Evolutionary conservation across 345 rosid genomes (phyloP).

Genomic region (Trapa incisa): DNA sequence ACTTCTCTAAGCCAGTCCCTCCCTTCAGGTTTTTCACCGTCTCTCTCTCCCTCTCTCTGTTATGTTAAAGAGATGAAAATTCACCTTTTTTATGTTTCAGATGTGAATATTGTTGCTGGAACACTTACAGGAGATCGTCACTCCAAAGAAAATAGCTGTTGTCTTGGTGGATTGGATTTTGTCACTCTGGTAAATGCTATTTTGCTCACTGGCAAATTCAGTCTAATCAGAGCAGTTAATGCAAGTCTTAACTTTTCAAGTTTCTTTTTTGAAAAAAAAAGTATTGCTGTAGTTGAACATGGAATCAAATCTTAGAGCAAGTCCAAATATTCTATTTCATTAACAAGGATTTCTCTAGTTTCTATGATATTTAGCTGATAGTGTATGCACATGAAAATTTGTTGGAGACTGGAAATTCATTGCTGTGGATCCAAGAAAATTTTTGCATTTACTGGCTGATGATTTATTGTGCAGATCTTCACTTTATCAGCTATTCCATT

Average conservation of each 20-base stretch:
- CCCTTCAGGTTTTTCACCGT: background rate
- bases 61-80: background rate
- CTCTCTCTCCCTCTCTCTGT: background rate
- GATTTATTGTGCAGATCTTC: slow-evolving; percentile 44
- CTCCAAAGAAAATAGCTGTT: slow-evolving; percentile 25
- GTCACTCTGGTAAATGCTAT: slow-evolving; percentile 51
- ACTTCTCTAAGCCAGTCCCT: slow-evolving; percentile 9
- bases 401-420: background rate
- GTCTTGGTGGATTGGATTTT: slow-evolving; percentile 68
- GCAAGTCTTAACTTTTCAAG: background rate
- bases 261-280: background rate
- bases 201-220: background rate
- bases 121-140: slow-evolving; percentile 4
- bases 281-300: background rate
- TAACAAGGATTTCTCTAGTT: background rate
- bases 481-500: slow-evolving; percentile 79
- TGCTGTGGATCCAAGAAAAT: background rate
- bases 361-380: background rate
- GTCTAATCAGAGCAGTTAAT: background rate
- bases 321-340: background rate
- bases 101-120: slow-evolving; percentile 14
- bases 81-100: slow-evolving; percentile 13
- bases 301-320: background rate
- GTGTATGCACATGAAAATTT: background rate
- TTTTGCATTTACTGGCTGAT: background rate